phyloP scores from a whole-genome alignment of 2,329 filamentous ascomycete genomes.

The Fusarium proliferatum region DNA sequence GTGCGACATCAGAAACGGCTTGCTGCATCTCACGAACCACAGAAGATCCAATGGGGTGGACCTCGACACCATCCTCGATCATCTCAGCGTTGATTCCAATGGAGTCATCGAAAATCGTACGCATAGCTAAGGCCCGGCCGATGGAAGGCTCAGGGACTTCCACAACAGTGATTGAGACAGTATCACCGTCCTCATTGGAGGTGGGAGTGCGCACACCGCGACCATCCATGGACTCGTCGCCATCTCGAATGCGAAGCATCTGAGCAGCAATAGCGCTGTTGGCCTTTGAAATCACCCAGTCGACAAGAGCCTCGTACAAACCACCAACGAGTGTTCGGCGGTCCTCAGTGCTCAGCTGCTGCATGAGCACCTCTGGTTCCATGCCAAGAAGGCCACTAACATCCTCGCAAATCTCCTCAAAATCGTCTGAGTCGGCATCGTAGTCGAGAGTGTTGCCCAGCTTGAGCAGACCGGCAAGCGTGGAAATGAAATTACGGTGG shows the following conservation, averaged over 20 bases:
- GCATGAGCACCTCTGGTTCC: conserved; percentile 83
- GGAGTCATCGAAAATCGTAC: conserved; percentile 92
- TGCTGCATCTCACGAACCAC: conserved; percentile 88
- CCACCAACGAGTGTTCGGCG: conserved; percentile 84
- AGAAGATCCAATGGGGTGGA: conserved; percentile 78
- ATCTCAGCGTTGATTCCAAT: conserved; percentile 96
- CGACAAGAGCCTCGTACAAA: conserved; percentile 92
- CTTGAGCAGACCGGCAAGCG: conserved; percentile 87
- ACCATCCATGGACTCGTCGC: conserved; percentile 75
- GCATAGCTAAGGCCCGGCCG: conserved; percentile 88
- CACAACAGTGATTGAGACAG: conserved; percentile 87
- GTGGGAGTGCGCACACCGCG: conserved; percentile 71
- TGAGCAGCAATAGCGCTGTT: conserved; percentile 86
- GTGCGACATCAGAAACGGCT: conserved; percentile 79
- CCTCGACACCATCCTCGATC: conserved; percentile 92
- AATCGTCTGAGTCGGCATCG: conserved; percentile 81
- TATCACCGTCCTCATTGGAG: conserved; percentile 80
- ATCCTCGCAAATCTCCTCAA: conserved; percentile 91
- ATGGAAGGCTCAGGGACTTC: conserved; percentile 84
- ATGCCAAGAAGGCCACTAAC: conserved; percentile 87
- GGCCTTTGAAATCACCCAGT: conserved; percentile 91
- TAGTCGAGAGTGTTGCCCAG: conserved; percentile 92
- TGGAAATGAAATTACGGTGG: conserved; percentile 85
- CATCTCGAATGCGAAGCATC: conserved; percentile 73
- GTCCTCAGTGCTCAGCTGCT: conserved; percentile 85